These are phyloP conservation scores for Xylaria sp. DNA, from an alignment of 2,329 filamentous ascomycete genomes.

Conservation along the genomic window DNA sequence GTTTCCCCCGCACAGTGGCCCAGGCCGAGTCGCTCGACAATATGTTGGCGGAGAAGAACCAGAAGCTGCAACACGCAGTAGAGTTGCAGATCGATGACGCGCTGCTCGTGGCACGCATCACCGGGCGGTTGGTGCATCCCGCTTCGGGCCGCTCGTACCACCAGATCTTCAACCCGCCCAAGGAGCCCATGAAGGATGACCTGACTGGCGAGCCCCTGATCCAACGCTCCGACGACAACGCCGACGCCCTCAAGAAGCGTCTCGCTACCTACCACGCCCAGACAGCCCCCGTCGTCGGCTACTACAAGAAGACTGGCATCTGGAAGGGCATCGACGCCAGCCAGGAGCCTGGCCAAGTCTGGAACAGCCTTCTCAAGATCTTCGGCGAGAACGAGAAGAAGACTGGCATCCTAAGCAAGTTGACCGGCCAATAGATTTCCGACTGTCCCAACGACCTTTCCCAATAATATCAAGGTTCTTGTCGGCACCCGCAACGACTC, in stretches of 20 bases:
- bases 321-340: conserved; percentile 96
- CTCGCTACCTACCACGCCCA: conserved; percentile 93
- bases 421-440: conserved; percentile 48
- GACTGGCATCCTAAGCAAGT: conserved; percentile 57
- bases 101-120: conserved; percentile 94
- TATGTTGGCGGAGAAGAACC: conserved; percentile 83
- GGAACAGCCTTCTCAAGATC: conserved; percentile 89
- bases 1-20: conserved; percentile 95
- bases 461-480: conserved; percentile 8
- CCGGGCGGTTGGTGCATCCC: conserved; percentile 93
- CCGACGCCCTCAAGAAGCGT: conserved; percentile 94
- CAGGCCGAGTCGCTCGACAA: conserved; percentile 94
- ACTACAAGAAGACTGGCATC: conserved; percentile 98
- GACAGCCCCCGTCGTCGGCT: conserved; percentile 90
- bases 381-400: conserved; percentile 75
- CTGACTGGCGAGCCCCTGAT: conserved; percentile 95
- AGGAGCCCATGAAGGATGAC: conserved; percentile 93
- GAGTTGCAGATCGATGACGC: conserved; percentile 97
- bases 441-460: background rate
- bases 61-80: conserved; percentile 92
- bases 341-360: conserved; percentile 94
- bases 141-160: conserved; percentile 97
- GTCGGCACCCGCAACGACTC: background rate
- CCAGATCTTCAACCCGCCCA: conserved; percentile 98
- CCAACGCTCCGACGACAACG: conserved; percentile 97